Evolutionary conservation across 495 filamentous ascomycete species (phyloP).

Genomic region (Penicillium canescens): DNA sequence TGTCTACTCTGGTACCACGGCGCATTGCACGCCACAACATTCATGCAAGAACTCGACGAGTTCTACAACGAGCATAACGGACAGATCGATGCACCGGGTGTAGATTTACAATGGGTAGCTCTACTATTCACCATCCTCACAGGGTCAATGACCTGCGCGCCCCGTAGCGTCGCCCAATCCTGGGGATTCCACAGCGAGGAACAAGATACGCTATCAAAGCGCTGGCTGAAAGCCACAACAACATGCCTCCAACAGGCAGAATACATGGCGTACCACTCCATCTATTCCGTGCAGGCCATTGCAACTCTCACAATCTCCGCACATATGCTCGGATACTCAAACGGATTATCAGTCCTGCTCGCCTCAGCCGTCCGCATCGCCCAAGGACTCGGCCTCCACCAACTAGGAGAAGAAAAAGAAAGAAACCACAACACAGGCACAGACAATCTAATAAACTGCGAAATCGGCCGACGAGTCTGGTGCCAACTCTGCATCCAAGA

Average conservation of each 20-base stretch:
- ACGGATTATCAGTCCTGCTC: conserved; percentile 33
- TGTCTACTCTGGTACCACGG: conserved; percentile 42
- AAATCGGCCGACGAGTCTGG: conserved; percentile 41
- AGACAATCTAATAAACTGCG: conserved; percentile 15
- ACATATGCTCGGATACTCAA: conserved; percentile 43
- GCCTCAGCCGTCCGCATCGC: conserved; percentile 35
- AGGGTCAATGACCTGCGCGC: conserved; percentile 37
- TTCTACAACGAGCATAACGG: conserved; percentile 32
- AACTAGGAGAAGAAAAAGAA: conserved; percentile 14
- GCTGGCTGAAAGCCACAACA: conserved; percentile 37
- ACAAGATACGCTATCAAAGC: conserved; percentile 28
- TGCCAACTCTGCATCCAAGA: conserved; percentile 42
- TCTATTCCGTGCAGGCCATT: conserved; percentile 37
- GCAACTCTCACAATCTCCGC: conserved; percentile 40
- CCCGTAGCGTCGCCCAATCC: conserved; percentile 18
- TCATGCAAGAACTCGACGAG: conserved; percentile 26
- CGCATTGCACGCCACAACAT: conserved; percentile 33
- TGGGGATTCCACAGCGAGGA: conserved; percentile 41
- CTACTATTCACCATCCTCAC: conserved; percentile 42
- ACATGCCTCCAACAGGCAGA: conserved; percentile 37
- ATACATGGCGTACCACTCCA: conserved; percentile 35
- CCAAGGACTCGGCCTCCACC: conserved; percentile 30
- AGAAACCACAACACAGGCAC: not conserved
- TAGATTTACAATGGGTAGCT: conserved; percentile 39
- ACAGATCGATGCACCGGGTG: conserved; percentile 14